phyloP scores from a whole-genome alignment of 2,329 filamentous ascomycete species.

The Cordyceps cicadae region DNA sequence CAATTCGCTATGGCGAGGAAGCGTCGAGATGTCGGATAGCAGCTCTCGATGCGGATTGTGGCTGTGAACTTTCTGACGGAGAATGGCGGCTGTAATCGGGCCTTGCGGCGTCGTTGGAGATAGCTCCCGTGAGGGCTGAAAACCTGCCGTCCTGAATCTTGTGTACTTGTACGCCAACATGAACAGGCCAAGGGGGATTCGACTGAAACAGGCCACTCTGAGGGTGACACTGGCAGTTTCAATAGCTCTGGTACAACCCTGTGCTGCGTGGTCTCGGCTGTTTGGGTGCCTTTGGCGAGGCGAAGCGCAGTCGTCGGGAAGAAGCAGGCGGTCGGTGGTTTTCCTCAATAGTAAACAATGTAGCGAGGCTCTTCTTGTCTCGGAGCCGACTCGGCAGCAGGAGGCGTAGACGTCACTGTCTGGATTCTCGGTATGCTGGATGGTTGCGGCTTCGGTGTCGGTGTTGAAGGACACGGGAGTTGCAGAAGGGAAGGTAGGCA shows the following conservation, averaged over 20 bases:
- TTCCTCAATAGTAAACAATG: neutral
- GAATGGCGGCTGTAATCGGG: neutral
- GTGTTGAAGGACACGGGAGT: neutral
- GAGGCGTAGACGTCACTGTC: neutral
- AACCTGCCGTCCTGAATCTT: neutral
- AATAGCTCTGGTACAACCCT: slow-evolving; percentile 5
- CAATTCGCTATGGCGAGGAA: neutral
- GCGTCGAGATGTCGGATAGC: neutral
- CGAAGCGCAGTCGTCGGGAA: neutral
- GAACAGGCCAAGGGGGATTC: neutral
- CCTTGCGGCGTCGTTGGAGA: neutral
- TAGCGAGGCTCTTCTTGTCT: neutral
- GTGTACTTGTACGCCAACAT: neutral
- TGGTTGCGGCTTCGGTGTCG: too few species aligned
- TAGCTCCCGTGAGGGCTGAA: neutral
- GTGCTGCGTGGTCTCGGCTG: slow-evolving; percentile 9
- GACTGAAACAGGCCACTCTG: neutral
- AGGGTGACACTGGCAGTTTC: slow-evolving; percentile 3
- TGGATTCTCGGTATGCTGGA: neutral
- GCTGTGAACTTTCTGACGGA: neutral
- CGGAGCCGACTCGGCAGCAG: neutral
- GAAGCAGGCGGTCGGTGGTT: neutral
- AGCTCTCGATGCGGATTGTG: neutral
- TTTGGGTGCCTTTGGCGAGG: slow-evolving; percentile 5
- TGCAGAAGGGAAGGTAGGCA: neutral